Percentiles rank a stretch among this genome's conserved stretches.
These are phyloP conservation scores for Diaporthe longicolla DNA, from an alignment of 2,329 filamentous ascomycete species.

Conservation along the genomic window DNA sequence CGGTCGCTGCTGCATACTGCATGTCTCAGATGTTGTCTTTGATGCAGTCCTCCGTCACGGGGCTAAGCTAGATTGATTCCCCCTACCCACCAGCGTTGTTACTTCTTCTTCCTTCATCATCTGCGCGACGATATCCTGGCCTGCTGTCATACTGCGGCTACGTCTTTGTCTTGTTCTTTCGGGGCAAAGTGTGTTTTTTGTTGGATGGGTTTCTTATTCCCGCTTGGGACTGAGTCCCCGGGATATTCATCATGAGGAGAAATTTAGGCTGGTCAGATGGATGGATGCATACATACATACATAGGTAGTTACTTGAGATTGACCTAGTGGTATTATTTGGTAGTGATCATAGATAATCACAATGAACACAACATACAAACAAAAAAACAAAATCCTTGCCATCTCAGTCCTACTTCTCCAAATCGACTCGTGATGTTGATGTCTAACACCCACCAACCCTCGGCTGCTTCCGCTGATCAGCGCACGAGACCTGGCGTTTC, in stretches of 20 bases:
- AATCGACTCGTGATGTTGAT: too few species aligned
- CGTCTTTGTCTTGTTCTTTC: background rate
- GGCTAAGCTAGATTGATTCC: constrained; percentile 19
- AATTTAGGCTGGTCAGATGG: background rate
- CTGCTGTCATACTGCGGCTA: background rate
- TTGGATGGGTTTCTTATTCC: background rate
- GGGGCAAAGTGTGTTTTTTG: background rate
- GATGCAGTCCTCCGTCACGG: background rate
- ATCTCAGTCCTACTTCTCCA: too few species aligned
- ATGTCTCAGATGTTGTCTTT: background rate
- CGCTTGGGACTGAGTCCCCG: background rate
- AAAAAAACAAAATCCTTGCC: too few species aligned
- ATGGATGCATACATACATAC: background rate
- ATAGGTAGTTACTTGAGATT: background rate
- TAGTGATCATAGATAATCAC: constrained; percentile 28
- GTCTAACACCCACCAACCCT: too few species aligned
- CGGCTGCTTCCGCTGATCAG: background rate
- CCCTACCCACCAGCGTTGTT: background rate
- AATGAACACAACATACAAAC: constrained; percentile 4
- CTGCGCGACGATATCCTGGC: constrained; percentile 26
- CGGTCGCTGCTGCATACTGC: constrained; percentile 20
- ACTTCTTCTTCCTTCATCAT: too few species aligned
- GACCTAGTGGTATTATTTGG: background rate
- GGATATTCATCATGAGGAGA: background rate
- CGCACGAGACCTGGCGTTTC: too few species aligned